Evolutionary conservation across 169 alveolate species (phyloP), one percentile per base, ranked within the genome.

Genomic region (Neospora caninum): DNA sequence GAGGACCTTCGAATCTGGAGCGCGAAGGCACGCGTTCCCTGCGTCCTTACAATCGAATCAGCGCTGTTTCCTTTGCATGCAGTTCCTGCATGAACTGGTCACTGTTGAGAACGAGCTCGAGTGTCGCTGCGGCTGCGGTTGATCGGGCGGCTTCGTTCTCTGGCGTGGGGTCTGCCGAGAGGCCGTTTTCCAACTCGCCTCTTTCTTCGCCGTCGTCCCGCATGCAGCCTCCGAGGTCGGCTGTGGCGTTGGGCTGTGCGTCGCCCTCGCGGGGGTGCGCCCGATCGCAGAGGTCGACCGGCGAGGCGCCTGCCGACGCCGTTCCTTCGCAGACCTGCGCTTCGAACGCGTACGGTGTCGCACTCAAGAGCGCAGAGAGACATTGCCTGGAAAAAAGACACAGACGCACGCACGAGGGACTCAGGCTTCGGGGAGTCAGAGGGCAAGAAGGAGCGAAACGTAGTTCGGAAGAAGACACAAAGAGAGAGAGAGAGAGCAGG

Each of bases 81-180:
- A 73, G 84, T 43, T 73, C 84, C 84, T 73, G 49, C 18, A n/a
- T 34, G 43, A 73, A 73, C 27, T 73, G 84, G 25, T 73, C 84
- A 43, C 42, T 73, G 43, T 73, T 73, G 43, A 73, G 84, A 13
- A 73, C 84, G 43, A 73, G 49, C 25, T 73, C 84, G 43, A 73
- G 84, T 2, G 84, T 73, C 18, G 84, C 84, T 18, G 84, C 84
- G 43, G 43, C 84, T 1, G 84, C 84, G 25, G 38, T n/a, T 36
- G 84, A 10, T 10, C 45, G 84, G 25, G 38, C 84, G 1, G 38
- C 84, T 73, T 36, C 80, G 80, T 9, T 25, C 45, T 31, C 73
- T 27, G 25, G 7, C 73, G 73, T 9, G 73, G 73, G 7, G 31
- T 9, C 73, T 16, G 73, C 34, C 16, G 64, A 53, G 64, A 49